A percentile compares a stretch with the other conserved stretches of the same genome.
Conservation (phyloP, 208 protist genomes). For the Leishmania turanica region DNA sequence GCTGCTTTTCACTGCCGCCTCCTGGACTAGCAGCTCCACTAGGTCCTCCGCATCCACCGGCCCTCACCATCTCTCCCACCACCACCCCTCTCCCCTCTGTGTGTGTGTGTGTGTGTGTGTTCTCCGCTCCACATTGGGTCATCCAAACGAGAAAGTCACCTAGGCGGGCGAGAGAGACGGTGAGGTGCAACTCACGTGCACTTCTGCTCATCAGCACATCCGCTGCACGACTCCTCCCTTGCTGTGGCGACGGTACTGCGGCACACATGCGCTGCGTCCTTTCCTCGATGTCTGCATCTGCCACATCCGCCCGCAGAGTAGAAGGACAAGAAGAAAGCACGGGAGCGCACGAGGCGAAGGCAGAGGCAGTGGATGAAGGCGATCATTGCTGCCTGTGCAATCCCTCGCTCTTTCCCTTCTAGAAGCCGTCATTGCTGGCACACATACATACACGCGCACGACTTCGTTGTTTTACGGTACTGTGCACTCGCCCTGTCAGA, state of each 20-base stretch:
- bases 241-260: conserved; percentile 1
- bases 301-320: neutral
- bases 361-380: neutral
- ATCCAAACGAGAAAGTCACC: neutral
- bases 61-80: neutral
- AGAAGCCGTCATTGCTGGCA: neutral
- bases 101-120: too few species aligned
- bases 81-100: neutral
- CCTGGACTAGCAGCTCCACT: neutral
- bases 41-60: neutral
- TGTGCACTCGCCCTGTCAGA: neutral
- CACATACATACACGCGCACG: neutral
- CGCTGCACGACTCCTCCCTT: neutral
- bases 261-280: neutral
- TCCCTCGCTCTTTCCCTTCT: neutral
- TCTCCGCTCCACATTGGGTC: neutral
- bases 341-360: neutral
- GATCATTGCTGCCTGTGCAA: neutral
- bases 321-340: neutral
- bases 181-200: neutral
- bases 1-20: neutral
- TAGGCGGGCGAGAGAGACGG: neutral
- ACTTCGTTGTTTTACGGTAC: neutral
- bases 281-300: neutral
- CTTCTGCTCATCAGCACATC: neutral